Evolutionary conservation across 305 asterid genomes (phyloP).

Genomic region (Solanum chacoense): DNA sequence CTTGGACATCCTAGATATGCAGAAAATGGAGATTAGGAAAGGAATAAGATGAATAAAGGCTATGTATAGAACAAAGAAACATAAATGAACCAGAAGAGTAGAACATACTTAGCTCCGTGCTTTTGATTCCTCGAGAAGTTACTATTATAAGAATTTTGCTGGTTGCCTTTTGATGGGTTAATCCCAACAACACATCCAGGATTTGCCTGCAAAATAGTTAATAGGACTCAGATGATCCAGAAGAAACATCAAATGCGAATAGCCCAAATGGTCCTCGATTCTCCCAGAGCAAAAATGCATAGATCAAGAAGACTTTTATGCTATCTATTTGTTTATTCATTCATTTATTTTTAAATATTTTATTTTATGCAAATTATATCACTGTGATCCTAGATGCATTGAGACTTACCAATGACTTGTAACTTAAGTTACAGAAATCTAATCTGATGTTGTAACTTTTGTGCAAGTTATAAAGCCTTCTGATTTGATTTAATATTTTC

Average conservation of each 20-base stretch:
- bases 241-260: neutral
- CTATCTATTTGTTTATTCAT: neutral
- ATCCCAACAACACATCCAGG: slow-evolving; percentile 27
- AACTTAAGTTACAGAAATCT: neutral
- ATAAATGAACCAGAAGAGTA: slow-evolving; percentile 26
- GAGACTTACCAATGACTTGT: neutral
- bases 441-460: neutral
- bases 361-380: neutral
- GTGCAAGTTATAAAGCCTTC: neutral
- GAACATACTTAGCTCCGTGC: slow-evolving; percentile 27
- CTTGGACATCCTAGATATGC: slow-evolving; percentile 40
- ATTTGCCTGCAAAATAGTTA: slow-evolving; percentile 40
- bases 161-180: slow-evolving; percentile 24
- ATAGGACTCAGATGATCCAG: slow-evolving; percentile 10
- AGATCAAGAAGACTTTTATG: neutral
- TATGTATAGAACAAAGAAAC: neutral
- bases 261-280: neutral
- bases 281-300: neutral
- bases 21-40: slow-evolving; percentile 15
- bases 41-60: slow-evolving; percentile 7
- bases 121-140: slow-evolving; percentile 35
- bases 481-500: neutral
- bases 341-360: neutral
- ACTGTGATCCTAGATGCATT: neutral
- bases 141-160: slow-evolving; percentile 37